phyloP scores from a whole-genome alignment of 305 asterid species.

The Monarda citriodora region DNA sequence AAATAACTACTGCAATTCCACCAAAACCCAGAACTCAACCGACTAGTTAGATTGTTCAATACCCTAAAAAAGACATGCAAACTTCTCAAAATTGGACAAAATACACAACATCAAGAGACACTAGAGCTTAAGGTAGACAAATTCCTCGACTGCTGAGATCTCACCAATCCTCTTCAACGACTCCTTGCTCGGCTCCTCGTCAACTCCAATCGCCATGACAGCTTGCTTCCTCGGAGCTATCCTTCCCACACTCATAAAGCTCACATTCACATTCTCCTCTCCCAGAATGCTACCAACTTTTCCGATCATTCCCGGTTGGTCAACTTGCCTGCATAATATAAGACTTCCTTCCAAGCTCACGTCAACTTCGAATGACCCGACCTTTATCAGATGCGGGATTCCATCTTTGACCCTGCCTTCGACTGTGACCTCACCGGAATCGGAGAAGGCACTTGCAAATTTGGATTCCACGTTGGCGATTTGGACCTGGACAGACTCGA shows the following conservation, averaged over 20 bases:
- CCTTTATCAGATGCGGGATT: slow-evolving; percentile 82
- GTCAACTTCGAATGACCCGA: slow-evolving; percentile 91
- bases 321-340: slow-evolving; percentile 94
- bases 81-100: slow-evolving; percentile 29
- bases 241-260: slow-evolving; percentile 97
- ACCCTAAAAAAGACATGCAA: slow-evolving; percentile 10
- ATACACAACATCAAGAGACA: background rate
- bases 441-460: slow-evolving; percentile 90
- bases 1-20: background rate
- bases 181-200: slow-evolving; percentile 82
- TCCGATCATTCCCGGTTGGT: slow-evolving; percentile 98
- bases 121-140: slow-evolving; percentile 79
- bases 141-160: slow-evolving; percentile 79
- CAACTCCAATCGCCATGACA: slow-evolving; percentile 98
- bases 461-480: slow-evolving; percentile 84
- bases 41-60: slow-evolving; percentile 17
- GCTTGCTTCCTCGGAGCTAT: slow-evolving; percentile 90
- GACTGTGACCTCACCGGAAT: slow-evolving; percentile 76
- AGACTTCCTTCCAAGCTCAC: slow-evolving; percentile 94
- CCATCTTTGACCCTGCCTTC: slow-evolving; percentile 94
- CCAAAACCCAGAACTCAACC: slow-evolving; percentile 10
- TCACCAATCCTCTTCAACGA: slow-evolving; percentile 91
- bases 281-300: slow-evolving; percentile 87
- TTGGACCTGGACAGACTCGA: slow-evolving; percentile 78
- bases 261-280: slow-evolving; percentile 86